phyloP scores from a whole-genome alignment of 495 filamentous ascomycete genomes.

The Neurospora sp. region DNA sequence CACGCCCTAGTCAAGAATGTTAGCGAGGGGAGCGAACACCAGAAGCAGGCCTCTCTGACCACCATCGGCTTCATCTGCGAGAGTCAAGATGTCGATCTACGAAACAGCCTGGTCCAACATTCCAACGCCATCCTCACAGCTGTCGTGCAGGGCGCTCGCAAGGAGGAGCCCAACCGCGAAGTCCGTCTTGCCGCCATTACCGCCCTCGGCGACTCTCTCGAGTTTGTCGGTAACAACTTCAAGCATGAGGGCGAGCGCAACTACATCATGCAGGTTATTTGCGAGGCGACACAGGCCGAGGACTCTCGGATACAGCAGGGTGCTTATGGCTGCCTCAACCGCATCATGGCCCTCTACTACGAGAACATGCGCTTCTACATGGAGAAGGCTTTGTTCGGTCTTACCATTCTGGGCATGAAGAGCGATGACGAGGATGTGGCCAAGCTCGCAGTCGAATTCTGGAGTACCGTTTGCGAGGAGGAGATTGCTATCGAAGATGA shows the following conservation, averaged over 20 bases:
- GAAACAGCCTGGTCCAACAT: conserved; percentile 68
- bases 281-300: conserved; percentile 88
- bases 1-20: conserved; percentile 79
- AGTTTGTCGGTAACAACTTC: conserved; percentile 96
- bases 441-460: conserved; percentile 97
- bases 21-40: conserved; percentile 67
- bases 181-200: conserved; percentile 87
- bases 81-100: conserved; percentile 77
- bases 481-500: conserved; percentile 96
- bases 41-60: conserved; percentile 88
- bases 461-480: conserved; percentile 99
- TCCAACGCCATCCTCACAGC: conserved; percentile 97
- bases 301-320: conserved; percentile 88
- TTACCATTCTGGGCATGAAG: conserved; percentile 99
- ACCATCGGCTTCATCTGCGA: conserved; percentile 98
- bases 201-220: conserved; percentile 90
- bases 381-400: conserved; percentile 97
- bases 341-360: conserved; percentile 97
- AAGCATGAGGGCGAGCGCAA: conserved; percentile 98
- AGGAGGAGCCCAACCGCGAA: conserved; percentile 84
- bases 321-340: conserved; percentile 92
- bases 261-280: conserved; percentile 99
- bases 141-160: conserved; percentile 92
- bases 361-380: conserved; percentile 99
- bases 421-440: conserved; percentile 94